These are phyloP conservation scores for Stemphylium vesicarium DNA, from an alignment of 2,329 filamentous ascomycete species.

Conservation along the genomic window DNA sequence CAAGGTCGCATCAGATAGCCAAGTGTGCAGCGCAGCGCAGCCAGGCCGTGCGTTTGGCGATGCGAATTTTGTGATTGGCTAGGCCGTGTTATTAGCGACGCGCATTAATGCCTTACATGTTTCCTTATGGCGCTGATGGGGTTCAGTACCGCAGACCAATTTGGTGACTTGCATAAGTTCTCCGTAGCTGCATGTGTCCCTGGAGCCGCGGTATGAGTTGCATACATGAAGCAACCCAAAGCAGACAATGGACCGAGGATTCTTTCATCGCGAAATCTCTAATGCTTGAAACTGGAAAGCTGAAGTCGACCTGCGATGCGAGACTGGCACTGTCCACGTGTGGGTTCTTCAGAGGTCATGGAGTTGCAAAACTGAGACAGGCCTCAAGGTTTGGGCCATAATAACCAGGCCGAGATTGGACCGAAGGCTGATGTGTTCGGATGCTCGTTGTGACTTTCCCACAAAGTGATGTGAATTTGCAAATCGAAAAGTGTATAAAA, in stretches of 20 bases:
- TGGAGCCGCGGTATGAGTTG: constrained; percentile 8
- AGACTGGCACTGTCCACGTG: constrained; percentile 1
- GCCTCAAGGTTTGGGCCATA: not conserved
- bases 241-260: constrained; percentile 11
- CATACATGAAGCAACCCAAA: constrained; percentile 14
- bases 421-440: constrained; percentile 3
- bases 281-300: not conserved
- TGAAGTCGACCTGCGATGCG: not conserved
- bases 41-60: constrained; percentile 4
- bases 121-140: constrained; percentile 1
- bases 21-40: not conserved
- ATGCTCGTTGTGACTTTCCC: not conserved
- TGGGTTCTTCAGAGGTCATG: not conserved
- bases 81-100: not conserved
- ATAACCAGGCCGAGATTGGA: constrained; percentile 1
- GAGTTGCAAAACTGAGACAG: constrained; percentile 4
- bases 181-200: constrained; percentile 7
- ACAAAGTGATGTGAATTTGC: not conserved
- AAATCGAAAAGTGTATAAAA: not conserved
- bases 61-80: constrained; percentile 4
- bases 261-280: constrained; percentile 3
- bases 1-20: not conserved
- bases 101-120: constrained; percentile 6
- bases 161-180: constrained; percentile 20
- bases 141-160: constrained; percentile 8